phyloP scores from a whole-genome alignment of 495 filamentous ascomycete genomes.

The Bryoglossum gracile region DNA sequence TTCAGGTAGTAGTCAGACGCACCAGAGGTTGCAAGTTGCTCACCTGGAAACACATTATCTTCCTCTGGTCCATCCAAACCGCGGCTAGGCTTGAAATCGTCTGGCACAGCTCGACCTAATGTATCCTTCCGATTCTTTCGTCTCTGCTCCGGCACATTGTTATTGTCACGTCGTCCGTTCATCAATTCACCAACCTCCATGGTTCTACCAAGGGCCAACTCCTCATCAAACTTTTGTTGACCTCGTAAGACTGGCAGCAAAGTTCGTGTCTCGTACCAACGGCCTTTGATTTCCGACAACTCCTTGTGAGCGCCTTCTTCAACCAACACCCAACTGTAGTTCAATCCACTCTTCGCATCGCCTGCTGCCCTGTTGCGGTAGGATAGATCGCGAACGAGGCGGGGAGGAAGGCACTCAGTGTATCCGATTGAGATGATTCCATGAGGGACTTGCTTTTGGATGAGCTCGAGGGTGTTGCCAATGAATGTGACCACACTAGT shows the following conservation, averaged over 20 bases:
- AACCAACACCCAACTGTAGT: slow-evolving; percentile 39
- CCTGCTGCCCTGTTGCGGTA: slow-evolving; percentile 41
- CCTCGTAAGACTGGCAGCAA: slow-evolving; percentile 43
- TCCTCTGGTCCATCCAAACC: slow-evolving; percentile 24
- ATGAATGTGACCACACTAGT: slow-evolving; percentile 18
- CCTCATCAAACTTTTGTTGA: slow-evolving; percentile 28
- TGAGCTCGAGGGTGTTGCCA: slow-evolving; percentile 43
- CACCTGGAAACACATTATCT: slow-evolving; percentile 20
- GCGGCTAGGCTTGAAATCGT: slow-evolving; percentile 27
- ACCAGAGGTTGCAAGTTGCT: neutral
- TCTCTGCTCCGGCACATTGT: slow-evolving; percentile 23
- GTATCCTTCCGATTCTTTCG: slow-evolving; percentile 34
- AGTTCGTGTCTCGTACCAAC: slow-evolving; percentile 54
- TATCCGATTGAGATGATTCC: slow-evolving; percentile 10
- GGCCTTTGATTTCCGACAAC: slow-evolving; percentile 50
- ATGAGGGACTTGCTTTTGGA: slow-evolving; percentile 23
- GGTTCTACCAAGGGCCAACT: slow-evolving; percentile 33
- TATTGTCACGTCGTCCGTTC: slow-evolving; percentile 34
- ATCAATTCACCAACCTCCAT: slow-evolving; percentile 40
- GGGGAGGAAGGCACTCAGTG: slow-evolving; percentile 33
- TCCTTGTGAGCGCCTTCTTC: slow-evolving; percentile 27
- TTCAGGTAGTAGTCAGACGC: neutral
- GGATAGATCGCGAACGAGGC: slow-evolving; percentile 25
- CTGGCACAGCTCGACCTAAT: slow-evolving; percentile 38
- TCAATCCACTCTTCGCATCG: slow-evolving; percentile 26